phyloP scores from a whole-genome alignment of 1,284 basidiomycete genomes.

The Melampsora americana region DNA sequence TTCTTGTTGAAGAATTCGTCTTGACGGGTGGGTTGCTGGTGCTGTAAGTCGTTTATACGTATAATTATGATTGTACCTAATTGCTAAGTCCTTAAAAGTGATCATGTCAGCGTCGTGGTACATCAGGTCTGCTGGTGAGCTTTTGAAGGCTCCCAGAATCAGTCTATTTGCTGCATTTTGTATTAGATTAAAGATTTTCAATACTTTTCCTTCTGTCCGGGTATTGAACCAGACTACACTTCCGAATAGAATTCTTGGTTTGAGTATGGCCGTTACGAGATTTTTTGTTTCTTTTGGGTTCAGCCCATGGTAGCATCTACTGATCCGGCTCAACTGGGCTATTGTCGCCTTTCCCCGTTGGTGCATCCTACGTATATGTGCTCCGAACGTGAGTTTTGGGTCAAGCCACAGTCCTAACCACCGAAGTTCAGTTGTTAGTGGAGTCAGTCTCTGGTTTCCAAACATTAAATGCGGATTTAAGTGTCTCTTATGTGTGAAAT shows the following conservation, averaged over 20 bases:
- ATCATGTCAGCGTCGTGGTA: too few relatives aligned
- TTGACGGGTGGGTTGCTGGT: too few relatives aligned
- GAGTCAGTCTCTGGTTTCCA: too few relatives aligned
- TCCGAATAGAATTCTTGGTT: constrained; percentile 16
- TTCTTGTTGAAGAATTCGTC: too few relatives aligned
- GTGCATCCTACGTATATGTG: neutral
- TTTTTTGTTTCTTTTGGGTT: neutral
- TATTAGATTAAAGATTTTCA: neutral
- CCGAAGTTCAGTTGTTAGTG: too few relatives aligned
- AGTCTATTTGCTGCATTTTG: neutral
- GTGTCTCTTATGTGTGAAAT: too few relatives aligned
- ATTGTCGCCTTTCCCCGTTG: neutral
- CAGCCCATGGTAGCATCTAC: neutral
- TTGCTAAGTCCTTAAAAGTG: too few relatives aligned
- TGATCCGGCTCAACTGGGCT: neutral
- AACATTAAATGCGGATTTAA: too few relatives aligned
- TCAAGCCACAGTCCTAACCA: neutral
- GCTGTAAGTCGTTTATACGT: too few relatives aligned
- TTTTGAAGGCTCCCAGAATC: neutral
- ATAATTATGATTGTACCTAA: too few relatives aligned
- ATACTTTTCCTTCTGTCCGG: neutral
- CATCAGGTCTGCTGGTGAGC: too few relatives aligned
- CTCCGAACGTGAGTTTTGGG: neutral
- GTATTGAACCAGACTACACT: constrained; percentile 11
- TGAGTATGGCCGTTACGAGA: too few relatives aligned